These are phyloP conservation scores for Yarrowia divulgata DNA, from an alignment of 805 yeast species.

Conservation along the genomic window DNA sequence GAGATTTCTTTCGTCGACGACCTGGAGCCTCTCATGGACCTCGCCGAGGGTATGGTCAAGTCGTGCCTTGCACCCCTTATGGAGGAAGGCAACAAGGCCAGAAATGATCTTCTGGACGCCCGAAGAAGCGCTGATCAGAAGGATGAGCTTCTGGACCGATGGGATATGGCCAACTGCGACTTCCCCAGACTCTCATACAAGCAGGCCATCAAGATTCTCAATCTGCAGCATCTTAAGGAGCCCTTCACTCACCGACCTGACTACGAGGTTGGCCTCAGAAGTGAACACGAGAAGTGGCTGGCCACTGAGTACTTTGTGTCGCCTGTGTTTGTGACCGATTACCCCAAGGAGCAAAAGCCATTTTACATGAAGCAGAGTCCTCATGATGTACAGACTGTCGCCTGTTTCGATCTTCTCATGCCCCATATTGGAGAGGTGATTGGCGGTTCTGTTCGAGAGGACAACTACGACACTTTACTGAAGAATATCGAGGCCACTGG, in stretches of 20 bases:
- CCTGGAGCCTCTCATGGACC: conserved; percentile 65
- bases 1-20: conserved; percentile 74
- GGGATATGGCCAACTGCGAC: conserved; percentile 60
- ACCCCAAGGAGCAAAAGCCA: conserved; percentile 81
- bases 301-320: conserved; percentile 65
- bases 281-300: conserved; percentile 92
- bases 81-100: conserved; percentile 41
- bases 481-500: conserved; percentile 61
- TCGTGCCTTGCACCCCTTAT: conserved; percentile 51
- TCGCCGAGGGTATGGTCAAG: conserved; percentile 76
- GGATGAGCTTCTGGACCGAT: conserved; percentile 57
- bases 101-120: conserved; percentile 45
- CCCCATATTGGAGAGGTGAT: conserved; percentile 94
- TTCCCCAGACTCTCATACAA: conserved; percentile 81
- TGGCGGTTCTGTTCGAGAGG: conserved; percentile 95
- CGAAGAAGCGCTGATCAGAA: conserved; percentile 51
- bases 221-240: conserved; percentile 43
- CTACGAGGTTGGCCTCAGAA: conserved; percentile 77
- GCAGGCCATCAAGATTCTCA: conserved; percentile 66
- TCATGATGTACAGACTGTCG: conserved; percentile 64
- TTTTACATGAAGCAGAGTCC: conserved; percentile 80
- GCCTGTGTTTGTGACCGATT: conserved; percentile 90
- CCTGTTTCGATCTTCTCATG: conserved; percentile 85
- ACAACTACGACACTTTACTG: conserved; percentile 62
- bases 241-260: conserved; percentile 56